Conservation (phyloP, 2,329 filamentous ascomycete species). For the Penicillium digitatum region DNA sequence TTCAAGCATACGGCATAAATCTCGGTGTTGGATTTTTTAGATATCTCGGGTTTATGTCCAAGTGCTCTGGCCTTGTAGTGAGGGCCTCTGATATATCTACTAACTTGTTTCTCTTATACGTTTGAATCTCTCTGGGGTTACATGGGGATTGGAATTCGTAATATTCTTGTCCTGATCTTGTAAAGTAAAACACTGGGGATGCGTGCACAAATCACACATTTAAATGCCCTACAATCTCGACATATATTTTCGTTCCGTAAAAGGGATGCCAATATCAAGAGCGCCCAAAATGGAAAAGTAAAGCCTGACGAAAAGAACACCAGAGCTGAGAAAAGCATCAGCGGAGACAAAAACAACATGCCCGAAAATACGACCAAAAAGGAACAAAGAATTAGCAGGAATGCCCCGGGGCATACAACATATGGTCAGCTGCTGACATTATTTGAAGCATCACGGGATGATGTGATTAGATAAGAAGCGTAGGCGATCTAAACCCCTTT, state of each 20-base stretch:
- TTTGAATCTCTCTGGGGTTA: not conserved
- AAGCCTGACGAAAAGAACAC: not conserved
- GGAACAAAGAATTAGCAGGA: not conserved
- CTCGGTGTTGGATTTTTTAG: constrained; percentile 1
- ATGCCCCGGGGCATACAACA: not conserved
- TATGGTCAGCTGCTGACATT: not conserved
- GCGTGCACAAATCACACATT: not conserved
- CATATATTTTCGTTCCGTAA: not conserved
- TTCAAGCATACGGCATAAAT: not conserved
- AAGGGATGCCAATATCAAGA: not conserved
- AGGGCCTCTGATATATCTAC: not conserved
- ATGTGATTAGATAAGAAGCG: constrained; percentile 35
- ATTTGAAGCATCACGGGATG: constrained; percentile 5
- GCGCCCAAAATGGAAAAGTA: not conserved
- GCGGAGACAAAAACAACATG: fast-evolving
- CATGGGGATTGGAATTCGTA: not conserved
- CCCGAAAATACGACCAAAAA: not conserved
- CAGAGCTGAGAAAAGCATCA: not conserved
- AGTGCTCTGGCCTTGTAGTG: too few species aligned
- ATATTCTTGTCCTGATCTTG: not conserved
- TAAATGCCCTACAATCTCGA: too few species aligned
- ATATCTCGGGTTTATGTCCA: not conserved
- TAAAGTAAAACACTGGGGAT: not conserved
- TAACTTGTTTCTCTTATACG: too few species aligned
- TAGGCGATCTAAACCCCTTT: constrained; percentile 25